Conservation (phyloP, 768 basidiomycete genomes). For the Mycena rosella region DNA sequence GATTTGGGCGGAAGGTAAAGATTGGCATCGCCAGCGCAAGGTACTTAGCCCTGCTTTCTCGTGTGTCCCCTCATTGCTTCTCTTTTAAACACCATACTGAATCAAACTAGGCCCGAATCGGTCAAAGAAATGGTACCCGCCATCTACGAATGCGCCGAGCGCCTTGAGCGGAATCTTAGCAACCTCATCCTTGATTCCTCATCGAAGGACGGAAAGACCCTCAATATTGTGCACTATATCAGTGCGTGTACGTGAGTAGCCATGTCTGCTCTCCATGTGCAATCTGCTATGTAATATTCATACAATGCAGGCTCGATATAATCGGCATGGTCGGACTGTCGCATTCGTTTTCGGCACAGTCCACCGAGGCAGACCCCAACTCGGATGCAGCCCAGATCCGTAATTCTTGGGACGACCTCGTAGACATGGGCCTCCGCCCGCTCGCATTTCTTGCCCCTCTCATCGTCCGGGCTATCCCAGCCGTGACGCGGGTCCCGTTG, state of each 20-base stretch:
- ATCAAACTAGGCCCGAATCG: slow-evolving; percentile 44
- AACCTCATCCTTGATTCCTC: slow-evolving; percentile 36
- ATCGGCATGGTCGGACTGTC: too few relatives aligned
- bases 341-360: too few relatives aligned
- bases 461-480: too few relatives aligned
- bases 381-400: too few relatives aligned
- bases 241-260: slow-evolving; percentile 41
- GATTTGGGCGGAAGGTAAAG: slow-evolving; percentile 54
- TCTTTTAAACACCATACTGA: not conserved
- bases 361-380: too few relatives aligned
- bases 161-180: slow-evolving; percentile 36
- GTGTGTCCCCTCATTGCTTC: not conserved
- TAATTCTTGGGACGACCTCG: too few relatives aligned
- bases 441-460: too few relatives aligned
- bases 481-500: too few relatives aligned
- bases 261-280: not conserved
- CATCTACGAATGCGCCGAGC: slow-evolving; percentile 47
- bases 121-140: slow-evolving; percentile 51
- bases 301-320: too few relatives aligned
- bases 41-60: too few relatives aligned
- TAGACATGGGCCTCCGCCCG: too few relatives aligned
- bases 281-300: too few relatives aligned
- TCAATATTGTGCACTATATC: slow-evolving; percentile 41
- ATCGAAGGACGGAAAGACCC: slow-evolving; percentile 24
- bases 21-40: slow-evolving; percentile 49